Evolutionary conservation across 768 basidiomycete species (phyloP).

Genomic region (Coprinellus micaceus): DNA sequence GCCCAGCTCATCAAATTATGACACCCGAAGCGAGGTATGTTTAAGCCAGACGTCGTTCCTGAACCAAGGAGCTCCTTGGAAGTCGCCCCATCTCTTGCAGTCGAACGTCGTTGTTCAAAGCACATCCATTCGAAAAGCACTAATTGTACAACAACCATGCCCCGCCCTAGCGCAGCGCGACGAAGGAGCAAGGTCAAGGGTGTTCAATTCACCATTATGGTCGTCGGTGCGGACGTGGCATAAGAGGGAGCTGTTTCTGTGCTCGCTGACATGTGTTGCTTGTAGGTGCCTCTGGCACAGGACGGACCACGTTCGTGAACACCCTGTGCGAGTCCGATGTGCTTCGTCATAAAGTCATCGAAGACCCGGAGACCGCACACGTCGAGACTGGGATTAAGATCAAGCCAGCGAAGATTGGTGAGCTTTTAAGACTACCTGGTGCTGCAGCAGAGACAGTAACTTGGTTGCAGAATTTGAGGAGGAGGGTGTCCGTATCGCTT

Average conservation of each 20-base stretch:
- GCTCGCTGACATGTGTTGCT: slow-evolving; percentile 4
- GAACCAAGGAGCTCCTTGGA: too few species aligned
- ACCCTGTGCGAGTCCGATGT: slow-evolving; percentile 83
- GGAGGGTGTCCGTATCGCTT: slow-evolving; percentile 83
- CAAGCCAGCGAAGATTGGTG: slow-evolving; percentile 78
- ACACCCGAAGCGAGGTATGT: too few species aligned
- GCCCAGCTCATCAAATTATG: too few species aligned
- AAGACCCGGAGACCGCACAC: slow-evolving; percentile 68
- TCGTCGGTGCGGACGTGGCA: slow-evolving; percentile 64
- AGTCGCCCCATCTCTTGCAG: too few species aligned
- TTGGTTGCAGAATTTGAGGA: slow-evolving; percentile 71
- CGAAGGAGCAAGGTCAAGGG: slow-evolving; percentile 84
- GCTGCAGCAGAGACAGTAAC: neutral
- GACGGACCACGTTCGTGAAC: slow-evolving; percentile 89
- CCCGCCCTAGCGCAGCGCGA: slow-evolving; percentile 38
- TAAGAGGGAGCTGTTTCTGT: neutral
- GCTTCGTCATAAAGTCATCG: slow-evolving; percentile 61
- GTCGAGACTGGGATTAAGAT: slow-evolving; percentile 74
- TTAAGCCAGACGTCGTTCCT: too few species aligned
- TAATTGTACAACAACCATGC: too few species aligned
- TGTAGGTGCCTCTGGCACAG: slow-evolving; percentile 81
- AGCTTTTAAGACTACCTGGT: slow-evolving; percentile 20
- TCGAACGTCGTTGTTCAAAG: too few species aligned
- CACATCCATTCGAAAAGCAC: too few species aligned
- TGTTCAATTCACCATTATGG: slow-evolving; percentile 85